Base-by-base conservation (phyloP, 768 basidiomycete species). In the Rhodotorula graminis region DNA sequence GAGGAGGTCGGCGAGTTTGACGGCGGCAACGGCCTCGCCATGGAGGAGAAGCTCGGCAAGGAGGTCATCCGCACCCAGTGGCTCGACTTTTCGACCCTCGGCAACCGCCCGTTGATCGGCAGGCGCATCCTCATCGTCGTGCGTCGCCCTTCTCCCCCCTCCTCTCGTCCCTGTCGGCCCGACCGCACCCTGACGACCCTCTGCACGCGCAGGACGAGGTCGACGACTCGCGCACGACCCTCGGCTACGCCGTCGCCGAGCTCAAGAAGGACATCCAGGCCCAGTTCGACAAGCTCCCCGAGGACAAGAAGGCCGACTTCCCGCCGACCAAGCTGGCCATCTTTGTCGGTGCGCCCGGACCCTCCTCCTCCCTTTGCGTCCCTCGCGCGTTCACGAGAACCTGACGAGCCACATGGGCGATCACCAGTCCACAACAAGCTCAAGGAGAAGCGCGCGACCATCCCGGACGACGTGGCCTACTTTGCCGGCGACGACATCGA, bases 21-120 rank as follows among this genome's bases (percentile, higher is more conserved):
- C 64, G 68, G 69, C 49, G 8, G 55, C 16, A 67, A 47, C 33
- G 76, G 65, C 0, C 65, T 74, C 31, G 71, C 73, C 16, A 50
- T 61, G 49, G 68, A 71, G 59, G 78, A 79, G 72, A 78, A 79
- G 73, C 70, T 79, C 46, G 91, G 91, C 61, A 85, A 83, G 70
- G 89, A 96, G 80, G 92, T 99, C 74, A 84, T 96, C 77, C 86
- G 94, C 66, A 99, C 94, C 25, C 96, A 99, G 81, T 99, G 96
- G 96, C 84, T 98, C 29, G 83, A 84, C 71, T 82, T 83, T 66
- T 80, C 79, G 25, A 82, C 81, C 11, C 80, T 83, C 60, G 76
- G 82, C 47, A 66, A 44, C 59, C 87, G 88, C 77, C 82, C 86
- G 23, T 83, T 99, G 27, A 82, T 97, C 56, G 95, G 96, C 52